A percentile compares a stretch with the other conserved stretches of the same genome.
These are phyloP conservation scores for Vitis hybrid DNA, from an alignment of 177 flowering plant genomes.

Conservation along the genomic window DNA sequence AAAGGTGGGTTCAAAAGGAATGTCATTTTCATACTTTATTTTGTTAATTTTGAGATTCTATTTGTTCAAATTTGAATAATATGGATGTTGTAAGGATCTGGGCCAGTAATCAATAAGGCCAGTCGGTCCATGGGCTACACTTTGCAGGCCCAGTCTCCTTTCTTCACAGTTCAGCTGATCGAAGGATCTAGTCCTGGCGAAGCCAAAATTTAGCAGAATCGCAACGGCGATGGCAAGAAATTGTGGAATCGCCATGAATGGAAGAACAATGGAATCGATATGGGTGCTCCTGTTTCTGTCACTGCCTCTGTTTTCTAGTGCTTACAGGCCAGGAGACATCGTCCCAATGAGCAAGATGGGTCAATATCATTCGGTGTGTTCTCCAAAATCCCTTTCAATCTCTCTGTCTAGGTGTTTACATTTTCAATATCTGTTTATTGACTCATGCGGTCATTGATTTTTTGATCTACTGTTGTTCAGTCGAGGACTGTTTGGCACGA, in stretches of 20 bases:
- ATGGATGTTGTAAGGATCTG: too few species aligned
- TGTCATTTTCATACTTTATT: too few species aligned
- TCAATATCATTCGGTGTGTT: slow-evolving; percentile 83
- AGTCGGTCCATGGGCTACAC: too few species aligned
- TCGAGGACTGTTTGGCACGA: slow-evolving; percentile 89
- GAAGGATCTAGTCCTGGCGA: neutral
- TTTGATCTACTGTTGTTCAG: slow-evolving; percentile 36
- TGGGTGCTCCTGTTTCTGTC: slow-evolving; percentile 12
- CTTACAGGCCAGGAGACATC: slow-evolving; percentile 92
- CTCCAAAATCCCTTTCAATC: neutral
- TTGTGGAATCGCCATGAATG: slow-evolving; percentile 12
- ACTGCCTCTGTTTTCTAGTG: slow-evolving; percentile 26
- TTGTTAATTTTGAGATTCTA: too few species aligned
- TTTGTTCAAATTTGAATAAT: too few species aligned
- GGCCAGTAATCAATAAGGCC: too few species aligned
- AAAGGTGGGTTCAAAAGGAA: too few species aligned
- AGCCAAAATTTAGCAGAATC: neutral
- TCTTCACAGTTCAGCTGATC: neutral
- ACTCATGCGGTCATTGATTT: neutral
- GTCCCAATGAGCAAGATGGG: slow-evolving; percentile 95
- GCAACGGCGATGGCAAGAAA: slow-evolving; percentile 13
- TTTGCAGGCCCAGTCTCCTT: too few species aligned
- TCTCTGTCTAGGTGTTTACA: slow-evolving; percentile 1
- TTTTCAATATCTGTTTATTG: neutral
- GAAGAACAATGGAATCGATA: neutral